Evolutionary conservation across 306 rosid genomes (phyloP), one percentile per base, ranked within the genome.

Genomic region (Gastrolobium villosum): DNA sequence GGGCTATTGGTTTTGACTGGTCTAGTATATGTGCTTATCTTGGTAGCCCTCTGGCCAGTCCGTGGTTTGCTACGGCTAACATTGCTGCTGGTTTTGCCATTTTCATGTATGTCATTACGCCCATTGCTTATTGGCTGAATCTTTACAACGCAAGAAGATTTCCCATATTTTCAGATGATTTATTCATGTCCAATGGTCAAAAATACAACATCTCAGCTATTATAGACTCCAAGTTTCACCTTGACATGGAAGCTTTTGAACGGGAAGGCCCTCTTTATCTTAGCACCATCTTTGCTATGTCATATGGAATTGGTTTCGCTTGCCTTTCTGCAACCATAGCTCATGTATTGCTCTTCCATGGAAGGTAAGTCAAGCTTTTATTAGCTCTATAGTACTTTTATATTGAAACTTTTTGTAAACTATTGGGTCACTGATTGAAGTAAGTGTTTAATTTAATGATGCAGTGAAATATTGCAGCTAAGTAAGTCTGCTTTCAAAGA

Each of bases 41-140:
- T 35, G 88, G 88, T 6, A 93, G 94, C 81, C 98, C 98, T 2
- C 74, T 93, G 31, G 98, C 98, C 5, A 93, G 96, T 81, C 98
- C 98, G 7, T 93, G 98, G 98, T 93, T 93, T 72, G 98, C 98
- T 6, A 93, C 94, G 1, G 98, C 89, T 26, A 93, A 93, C 37
- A 41, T 93, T 53, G 93, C 98, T 55, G 91, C 74, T 75, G 96
- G 96, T 70, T 93, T 88, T 86, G 74, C 44, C 63, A 53, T 88
- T 52, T 63, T 93, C 60, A 66, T 85, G 81, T 93, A 93, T 71
- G 78, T 87, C 80, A 46, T 91, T 7, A 84, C 75, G 5, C 98
- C 98, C 1, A 9, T 79, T 45, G 83, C 94, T 69, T 91, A 93
- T 83, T 85, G 90, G 90, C 30, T 89, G 4, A 80, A 93, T 70